Evolutionary conservation across 495 filamentous ascomycete species (phyloP).

Genomic region (Polyplosphaeria fusca): DNA sequence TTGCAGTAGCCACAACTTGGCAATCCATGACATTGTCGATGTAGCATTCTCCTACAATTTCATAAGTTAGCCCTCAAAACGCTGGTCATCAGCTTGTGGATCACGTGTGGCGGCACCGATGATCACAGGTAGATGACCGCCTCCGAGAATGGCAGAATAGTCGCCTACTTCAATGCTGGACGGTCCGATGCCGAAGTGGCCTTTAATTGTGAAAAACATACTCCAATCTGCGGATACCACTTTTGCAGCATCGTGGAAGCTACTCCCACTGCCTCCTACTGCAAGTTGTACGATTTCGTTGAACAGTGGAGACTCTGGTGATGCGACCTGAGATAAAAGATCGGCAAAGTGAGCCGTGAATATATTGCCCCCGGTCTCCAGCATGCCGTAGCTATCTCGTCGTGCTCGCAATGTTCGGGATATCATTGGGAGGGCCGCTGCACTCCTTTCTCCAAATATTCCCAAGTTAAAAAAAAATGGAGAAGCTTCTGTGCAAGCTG

Average conservation of each 20-base stretch:
- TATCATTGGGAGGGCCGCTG: neutral
- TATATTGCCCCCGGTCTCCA: neutral
- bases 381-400: neutral
- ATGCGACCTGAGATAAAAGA: neutral
- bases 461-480: neutral
- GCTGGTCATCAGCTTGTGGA: neutral
- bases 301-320: neutral
- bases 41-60: neutral
- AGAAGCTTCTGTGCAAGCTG: neutral
- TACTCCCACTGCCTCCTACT: neutral
- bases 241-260: neutral
- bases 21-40: neutral
- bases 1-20: neutral
- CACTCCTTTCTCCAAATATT: neutral
- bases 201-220: neutral
- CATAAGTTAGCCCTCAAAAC: neutral
- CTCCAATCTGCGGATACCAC: neutral
- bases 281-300: neutral
- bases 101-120: neutral
- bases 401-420: neutral
- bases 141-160: neutral
- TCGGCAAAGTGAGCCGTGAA: neutral
- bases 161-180: neutral
- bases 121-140: neutral
- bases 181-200: neutral